These are phyloP conservation scores for Dissoconium aciculare DNA, from an alignment of 2,329 filamentous ascomycete species.

Conservation along the genomic window DNA sequence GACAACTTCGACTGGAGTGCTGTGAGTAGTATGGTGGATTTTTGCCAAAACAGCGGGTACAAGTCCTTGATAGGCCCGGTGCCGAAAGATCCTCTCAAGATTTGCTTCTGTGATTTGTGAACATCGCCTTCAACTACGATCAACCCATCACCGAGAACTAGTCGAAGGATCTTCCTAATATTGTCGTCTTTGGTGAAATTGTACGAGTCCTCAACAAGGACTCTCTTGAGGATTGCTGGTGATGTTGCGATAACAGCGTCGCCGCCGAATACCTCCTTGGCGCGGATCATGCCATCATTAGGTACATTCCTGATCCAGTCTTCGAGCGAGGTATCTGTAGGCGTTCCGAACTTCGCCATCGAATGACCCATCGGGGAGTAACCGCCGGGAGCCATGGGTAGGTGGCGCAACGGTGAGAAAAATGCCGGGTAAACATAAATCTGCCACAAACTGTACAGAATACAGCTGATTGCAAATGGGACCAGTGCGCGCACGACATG, in stretches of 20 bases:
- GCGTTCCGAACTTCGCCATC: constrained; percentile 19
- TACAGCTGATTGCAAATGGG: background rate
- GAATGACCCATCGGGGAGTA: constrained; percentile 24
- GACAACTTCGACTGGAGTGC: constrained; percentile 36
- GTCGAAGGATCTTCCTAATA: constrained; percentile 29
- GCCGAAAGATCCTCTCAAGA: constrained; percentile 64
- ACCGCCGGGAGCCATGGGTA: constrained; percentile 18
- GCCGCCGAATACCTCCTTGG: constrained; percentile 22
- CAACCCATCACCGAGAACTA: constrained; percentile 35
- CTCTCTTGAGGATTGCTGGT: constrained; percentile 30
- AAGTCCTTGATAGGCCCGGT: constrained; percentile 72
- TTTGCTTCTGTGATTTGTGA: constrained; percentile 45
- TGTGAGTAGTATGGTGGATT: constrained; percentile 51
- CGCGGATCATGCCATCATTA: constrained; percentile 26
- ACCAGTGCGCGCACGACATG: background rate
- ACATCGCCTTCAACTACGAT: constrained; percentile 34
- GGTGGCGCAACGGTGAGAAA: constrained; percentile 24
- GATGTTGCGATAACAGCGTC: constrained; percentile 24
- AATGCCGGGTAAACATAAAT: constrained; percentile 22
- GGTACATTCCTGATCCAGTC: constrained; percentile 22
- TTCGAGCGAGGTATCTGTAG: constrained; percentile 20
- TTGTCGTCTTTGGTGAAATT: constrained; percentile 36
- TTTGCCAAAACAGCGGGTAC: constrained; percentile 68
- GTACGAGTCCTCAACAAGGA: constrained; percentile 37
- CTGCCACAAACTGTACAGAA: background rate